Base-by-base conservation (phyloP, 345 rosid species). In the Eucalyptus curtisii region DNA sequence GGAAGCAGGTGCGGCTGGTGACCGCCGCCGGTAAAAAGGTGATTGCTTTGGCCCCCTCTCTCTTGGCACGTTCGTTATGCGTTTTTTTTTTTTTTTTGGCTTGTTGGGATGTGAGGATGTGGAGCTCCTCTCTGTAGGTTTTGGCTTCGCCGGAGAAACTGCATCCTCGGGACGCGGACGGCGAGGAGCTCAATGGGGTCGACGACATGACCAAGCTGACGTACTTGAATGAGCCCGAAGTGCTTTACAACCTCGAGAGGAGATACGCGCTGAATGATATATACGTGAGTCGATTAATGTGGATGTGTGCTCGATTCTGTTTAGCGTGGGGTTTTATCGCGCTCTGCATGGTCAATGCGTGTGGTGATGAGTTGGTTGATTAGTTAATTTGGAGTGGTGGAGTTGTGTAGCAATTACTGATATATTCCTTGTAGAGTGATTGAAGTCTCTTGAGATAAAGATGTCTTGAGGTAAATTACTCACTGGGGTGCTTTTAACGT, bases 201-300 rank as follows among this genome's bases (percentile, higher is more conserved):
- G 99, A 98, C 91, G 99, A 97, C 92, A 97, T 97, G 99, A 97
- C 99, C 3, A 97, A 97, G 90, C 91, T 97, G 90, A 92, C 98
- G 25, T 95, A 97, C 92, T 96, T 98, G 96, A 95, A 97, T 92
- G 99, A 98, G 94, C 96, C 99, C 87, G 98, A 96, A 89, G 99
- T 98, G 89, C 99, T 97, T 91, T 95, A 93, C 86, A 98, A 97
- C 93, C 93, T 97, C 15, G 93, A 96, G 93, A 94, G 98, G 89
- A 93, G 99, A 97, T 97, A 97, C 45, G 95, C 95, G 87, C 94
- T 97, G 14, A 97, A 98, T 92, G 98, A 98, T 95, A 98, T 98
- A 86, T 98, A 98, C 88, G 99, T 98, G 87, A 96, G 97, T 94
- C 66, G 22, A 45, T 86, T 88, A 86, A 48, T 40, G 84, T 40